Base-by-base conservation (phyloP, 75 land plant species). In the Sequoiadendron giganteum region DNA sequence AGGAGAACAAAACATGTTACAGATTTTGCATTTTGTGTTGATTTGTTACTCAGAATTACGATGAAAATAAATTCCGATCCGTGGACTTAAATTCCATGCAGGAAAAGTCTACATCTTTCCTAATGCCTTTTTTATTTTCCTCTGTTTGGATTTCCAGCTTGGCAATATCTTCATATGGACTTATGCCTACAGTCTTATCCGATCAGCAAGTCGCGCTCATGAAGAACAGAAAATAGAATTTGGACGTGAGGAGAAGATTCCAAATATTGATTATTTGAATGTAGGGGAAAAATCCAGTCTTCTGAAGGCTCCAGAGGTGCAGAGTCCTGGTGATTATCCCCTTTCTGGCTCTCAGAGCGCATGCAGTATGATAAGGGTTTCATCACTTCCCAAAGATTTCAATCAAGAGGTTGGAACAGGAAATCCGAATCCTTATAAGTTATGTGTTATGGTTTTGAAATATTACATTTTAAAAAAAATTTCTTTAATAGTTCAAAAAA, bases 141-240 rank as follows among this genome's bases (percentile, higher is more conserved):
- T 15, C 77, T 73, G 70, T 65, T 14, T 73, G 77, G 77, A 11
- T 73, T 52, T 89, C 75, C 93, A 97, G 99, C 91, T 96, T 84
- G 95, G 98, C 81, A 96, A 92, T 15, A 87, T 97, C 70, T 90
- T 86, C 90, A 90, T 95, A 28, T 97, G 97, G 99, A 95, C 95
- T 70, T 90, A 92, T 86, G 91, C 92, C 28, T 96, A 79, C 85
- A 65, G 88, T 52, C 85, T 89, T 83, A 16, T 92, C 28, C 73
- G 58, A 72, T 85, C 90, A 54, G 3, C 43, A 28, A 43, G 47
- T 49, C 42, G 4, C 16, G 28, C 65, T 72, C 52, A 73, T 39
- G 81, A 86, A 76, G 45, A 76, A 38, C 39, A 25, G 10, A 30
- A 43, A 77, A 21, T 78, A 7, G 87, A 86, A 78, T 32, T 30